Base-by-base conservation (phyloP, 257 asterid genomes). In the Jaltomata sinuosa region DNA sequence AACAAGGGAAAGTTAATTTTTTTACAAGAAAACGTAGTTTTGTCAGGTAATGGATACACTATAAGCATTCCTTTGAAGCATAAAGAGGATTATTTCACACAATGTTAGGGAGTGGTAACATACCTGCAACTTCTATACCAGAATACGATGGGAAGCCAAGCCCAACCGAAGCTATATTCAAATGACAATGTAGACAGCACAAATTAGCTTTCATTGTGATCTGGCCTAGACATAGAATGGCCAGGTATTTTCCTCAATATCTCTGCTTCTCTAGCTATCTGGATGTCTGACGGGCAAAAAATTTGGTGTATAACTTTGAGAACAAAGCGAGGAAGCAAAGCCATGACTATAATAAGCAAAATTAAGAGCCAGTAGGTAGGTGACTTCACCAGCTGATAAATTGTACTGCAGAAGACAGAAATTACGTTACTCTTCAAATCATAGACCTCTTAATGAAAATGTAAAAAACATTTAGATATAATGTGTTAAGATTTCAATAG, bases 221-320 rank as follows among this genome's bases (percentile, higher is more conserved):
- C 87, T 69, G 84, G 84, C 83, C 87, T 91, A 22, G 92, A 77
- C 84, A 91, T 88, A 89, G 81, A 85, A 84, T 69, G 84, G 72
- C 83, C 83, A 38, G 80, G 86, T 59, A 89, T 84, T 87, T 86
- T 91, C 72, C 92, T 91, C 87, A 92, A 90, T 87, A 90, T 87
- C 90, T 96, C 98, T 79, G 95, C 94, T 89, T 94, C 99, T 90
- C 98, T 94, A 76, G 97, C 98, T 62, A 96, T 93, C 88, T 90
- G 95, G 87, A 93, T 93, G 89, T 94, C 99, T 62, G 95, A 90
- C 54, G 99, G 98, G 92, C 97, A 87, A 91, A 93, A 93, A 57
- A 84, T 91, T 91, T 93, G 98, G 82, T 64, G 83, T 89, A 90
- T 84, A 87, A 87, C 97, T 86, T 94, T 93, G 84, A 90, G 82